Evolutionary conservation across 1,139 yeast species (phyloP), one percentile per base, ranked within the genome.

Genomic region (Zygosaccharomyces pseudobailii): DNA sequence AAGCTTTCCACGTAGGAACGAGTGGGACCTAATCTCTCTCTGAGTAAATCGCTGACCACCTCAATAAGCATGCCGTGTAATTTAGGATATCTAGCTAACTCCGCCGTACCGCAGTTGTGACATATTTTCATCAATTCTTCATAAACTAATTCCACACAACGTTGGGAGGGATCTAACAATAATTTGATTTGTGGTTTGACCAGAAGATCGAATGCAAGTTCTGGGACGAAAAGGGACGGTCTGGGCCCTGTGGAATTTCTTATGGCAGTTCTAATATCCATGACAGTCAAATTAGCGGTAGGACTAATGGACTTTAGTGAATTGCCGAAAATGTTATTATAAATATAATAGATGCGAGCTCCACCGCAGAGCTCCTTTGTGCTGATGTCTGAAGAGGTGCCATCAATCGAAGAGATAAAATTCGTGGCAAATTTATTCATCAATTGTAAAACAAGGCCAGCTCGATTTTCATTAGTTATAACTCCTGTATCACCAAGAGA

Each of bases 341-440:
- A 94, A 52, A 94, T 88, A 66, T 86, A 87, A 66, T 92, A 94
- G 48, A 94, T 87, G 62, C 97, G 76, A 6, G 99, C 99, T 56
- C 99, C 99, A 46, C 98, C 99, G 64, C 97, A 89, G 48, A 94
- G 77, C 66, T 94, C 98, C 65, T 89, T 92, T 32, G 96, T 87
- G 46, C 92, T 83, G 39, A 88, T 76, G 51, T 88, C 92, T 48
- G 87, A 72, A 1, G 94, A 77, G 7, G 94, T 88, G 56, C 99
- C 99, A 57, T 94, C 98, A 54, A 94, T 89, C 3, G 96, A 86
- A 45, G 87, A 81, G 38, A 88, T 82, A 62, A 94, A 94, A 47
- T 82, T 78, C 47, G 82, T 80, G 30, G 98, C 96, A 70, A 92
- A 94, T 65, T 83, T 86, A 52, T 95, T 90, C 96, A 94, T 92